Evolutionary conservation across 306 rosid genomes (phyloP).

Genomic region (Malus fusca): DNA sequence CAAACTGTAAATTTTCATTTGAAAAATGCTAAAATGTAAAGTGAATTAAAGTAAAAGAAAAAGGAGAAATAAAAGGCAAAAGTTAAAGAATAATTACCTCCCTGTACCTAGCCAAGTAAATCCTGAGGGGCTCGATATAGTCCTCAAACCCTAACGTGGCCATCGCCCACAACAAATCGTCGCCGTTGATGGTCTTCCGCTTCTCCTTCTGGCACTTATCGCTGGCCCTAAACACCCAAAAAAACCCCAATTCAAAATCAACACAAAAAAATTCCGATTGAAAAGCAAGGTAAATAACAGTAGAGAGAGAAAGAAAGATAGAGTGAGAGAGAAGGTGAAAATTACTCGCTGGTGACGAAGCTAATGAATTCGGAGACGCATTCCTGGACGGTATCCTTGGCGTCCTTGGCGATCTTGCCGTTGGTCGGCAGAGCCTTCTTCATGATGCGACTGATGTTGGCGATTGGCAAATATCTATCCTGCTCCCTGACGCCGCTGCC

Average conservation of each 20-base stretch:
- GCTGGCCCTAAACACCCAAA: conserved; percentile 54
- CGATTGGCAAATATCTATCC: conserved; percentile 77
- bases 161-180: conserved; percentile 92
- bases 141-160: conserved; percentile 89
- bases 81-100: conserved; percentile 39
- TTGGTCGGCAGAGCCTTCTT: conserved; percentile 77
- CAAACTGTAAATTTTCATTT: not conserved
- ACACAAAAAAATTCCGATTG: not conserved
- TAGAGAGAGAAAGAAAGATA: not conserved
- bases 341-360: conserved; percentile 89
- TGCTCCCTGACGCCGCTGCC: conserved; percentile 49
- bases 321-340: not conserved
- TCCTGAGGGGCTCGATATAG: conserved; percentile 85
- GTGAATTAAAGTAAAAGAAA: not conserved
- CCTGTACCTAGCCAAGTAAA: conserved; percentile 77
- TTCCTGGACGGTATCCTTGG: conserved; percentile 83
- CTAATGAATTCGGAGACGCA: conserved; percentile 91
- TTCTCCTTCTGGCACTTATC: conserved; percentile 95
- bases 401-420: conserved; percentile 89
- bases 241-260: not conserved
- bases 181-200: conserved; percentile 93
- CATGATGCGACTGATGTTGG: conserved; percentile 90
- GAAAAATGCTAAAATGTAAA: not conserved
- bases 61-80: not conserved
- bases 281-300: not conserved